Evolutionary conservation across 768 basidiomycete genomes (phyloP).

Genomic region (Naganishia vishniacii): DNA sequence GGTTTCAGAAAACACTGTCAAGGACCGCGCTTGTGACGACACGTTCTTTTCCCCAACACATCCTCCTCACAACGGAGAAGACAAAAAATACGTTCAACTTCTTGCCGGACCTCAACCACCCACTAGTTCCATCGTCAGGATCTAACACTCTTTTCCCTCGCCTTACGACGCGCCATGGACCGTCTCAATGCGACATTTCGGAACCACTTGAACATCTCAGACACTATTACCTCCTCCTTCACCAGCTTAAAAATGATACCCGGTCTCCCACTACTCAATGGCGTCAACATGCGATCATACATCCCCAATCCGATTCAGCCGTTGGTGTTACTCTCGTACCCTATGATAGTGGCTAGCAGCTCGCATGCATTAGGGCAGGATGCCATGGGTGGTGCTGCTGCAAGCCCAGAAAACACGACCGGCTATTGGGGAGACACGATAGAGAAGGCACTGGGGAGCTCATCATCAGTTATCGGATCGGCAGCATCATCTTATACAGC

Average conservation of each 20-base stretch:
- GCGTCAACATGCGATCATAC: slow-evolving; percentile 29
- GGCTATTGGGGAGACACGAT: slow-evolving; percentile 12
- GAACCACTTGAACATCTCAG: slow-evolving; percentile 6
- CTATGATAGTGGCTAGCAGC: slow-evolving; percentile 45
- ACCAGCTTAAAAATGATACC: slow-evolving; percentile 7
- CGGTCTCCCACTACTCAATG: not conserved
- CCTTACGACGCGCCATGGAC: not conserved
- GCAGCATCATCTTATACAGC: not conserved
- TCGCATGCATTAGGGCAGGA: not conserved
- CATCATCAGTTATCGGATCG: not conserved
- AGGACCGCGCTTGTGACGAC: no score
- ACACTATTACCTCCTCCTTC: slow-evolving; percentile 17
- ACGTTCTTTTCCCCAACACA: no score
- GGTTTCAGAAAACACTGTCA: no score
- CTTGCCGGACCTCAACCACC: no score
- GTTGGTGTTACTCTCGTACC: slow-evolving; percentile 71
- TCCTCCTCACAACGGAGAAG: no score
- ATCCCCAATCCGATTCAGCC: slow-evolving; percentile 51
- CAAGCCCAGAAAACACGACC: not conserved
- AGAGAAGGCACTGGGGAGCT: slow-evolving; percentile 2
- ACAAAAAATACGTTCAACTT: no score
- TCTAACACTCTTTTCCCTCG: not conserved
- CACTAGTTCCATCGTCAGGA: no score
- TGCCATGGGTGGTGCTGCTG: not conserved
- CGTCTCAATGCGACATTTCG: slow-evolving; percentile 2